These are phyloP conservation scores for Kwoniella dendrophila DNA, from an alignment of 768 basidiomycete species.

Conservation along the genomic window DNA sequence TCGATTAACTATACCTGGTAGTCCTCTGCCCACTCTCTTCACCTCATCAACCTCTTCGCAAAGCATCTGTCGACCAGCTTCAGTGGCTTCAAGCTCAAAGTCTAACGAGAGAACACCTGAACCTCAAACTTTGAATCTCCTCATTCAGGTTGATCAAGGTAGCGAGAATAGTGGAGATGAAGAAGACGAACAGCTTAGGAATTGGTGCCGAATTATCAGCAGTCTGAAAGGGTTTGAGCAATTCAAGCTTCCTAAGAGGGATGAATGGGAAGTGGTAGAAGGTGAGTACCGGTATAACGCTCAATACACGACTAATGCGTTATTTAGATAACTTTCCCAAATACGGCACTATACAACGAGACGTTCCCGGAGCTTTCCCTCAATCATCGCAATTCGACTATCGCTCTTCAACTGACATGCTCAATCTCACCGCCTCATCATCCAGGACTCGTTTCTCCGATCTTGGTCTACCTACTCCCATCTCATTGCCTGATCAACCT, in stretches of 20 bases:
- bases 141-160: not conserved
- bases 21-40: slow-evolving; percentile 8
- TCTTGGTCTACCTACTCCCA: slow-evolving; percentile 19
- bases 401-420: not conserved
- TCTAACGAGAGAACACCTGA: not conserved
- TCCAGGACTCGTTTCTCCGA: slow-evolving; percentile 17
- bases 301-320: not conserved
- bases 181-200: not conserved
- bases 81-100: slow-evolving; percentile 12
- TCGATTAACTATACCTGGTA: slow-evolving; percentile 1
- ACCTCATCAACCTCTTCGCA: slow-evolving; percentile 1
- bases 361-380: slow-evolving; percentile 45
- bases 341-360: slow-evolving; percentile 5
- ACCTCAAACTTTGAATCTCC: not conserved
- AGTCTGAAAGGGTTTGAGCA: slow-evolving; percentile 11
- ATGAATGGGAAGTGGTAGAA: slow-evolving; percentile 45
- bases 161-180: not conserved
- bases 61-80: slow-evolving; percentile 9
- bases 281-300: slow-evolving; percentile 22
- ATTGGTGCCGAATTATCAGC: slow-evolving; percentile 17
- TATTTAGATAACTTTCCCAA: slow-evolving; percentile 24
- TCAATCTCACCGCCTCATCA: slow-evolving; percentile 6
- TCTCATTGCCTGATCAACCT: slow-evolving; percentile 1
- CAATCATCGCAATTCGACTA: slow-evolving; percentile 25
- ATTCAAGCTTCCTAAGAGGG: slow-evolving; percentile 10